A percentile compares a stretch with the other conserved stretches of the same genome.
Evolutionary conservation across 768 basidiomycete genomes (phyloP).

Genomic region (Trametes elegans): DNA sequence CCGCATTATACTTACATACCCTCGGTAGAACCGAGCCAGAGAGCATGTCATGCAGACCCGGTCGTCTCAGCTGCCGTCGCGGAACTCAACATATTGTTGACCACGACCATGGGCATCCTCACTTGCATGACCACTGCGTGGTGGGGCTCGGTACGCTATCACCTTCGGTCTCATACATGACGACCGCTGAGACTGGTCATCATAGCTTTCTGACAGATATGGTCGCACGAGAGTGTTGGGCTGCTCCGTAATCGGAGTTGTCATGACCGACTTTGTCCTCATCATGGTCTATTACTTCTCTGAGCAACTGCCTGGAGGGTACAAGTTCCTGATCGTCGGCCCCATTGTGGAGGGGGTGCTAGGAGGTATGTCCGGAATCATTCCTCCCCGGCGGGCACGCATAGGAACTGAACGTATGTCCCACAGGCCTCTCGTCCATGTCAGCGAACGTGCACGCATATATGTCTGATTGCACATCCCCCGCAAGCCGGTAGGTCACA

Average conservation of each 20-base stretch:
- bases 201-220: slow-evolving; percentile 70
- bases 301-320: slow-evolving; percentile 69
- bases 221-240: slow-evolving; percentile 69
- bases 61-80: slow-evolving; percentile 72
- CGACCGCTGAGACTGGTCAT: neutral
- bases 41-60: slow-evolving; percentile 62
- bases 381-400: no score
- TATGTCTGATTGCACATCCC: slow-evolving; percentile 62
- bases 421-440: slow-evolving; percentile 25
- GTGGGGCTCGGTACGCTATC: slow-evolving; percentile 73
- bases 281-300: slow-evolving; percentile 62
- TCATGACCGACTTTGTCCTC: slow-evolving; percentile 63
- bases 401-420: neutral
- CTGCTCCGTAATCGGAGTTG: slow-evolving; percentile 56
- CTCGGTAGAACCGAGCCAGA: slow-evolving; percentile 3
- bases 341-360: slow-evolving; percentile 65
- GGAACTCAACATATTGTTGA: slow-evolving; percentile 57
- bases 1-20: neutral
- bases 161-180: neutral
- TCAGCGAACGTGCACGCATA: slow-evolving; percentile 61
- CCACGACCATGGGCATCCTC: slow-evolving; percentile 66
- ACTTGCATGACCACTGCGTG: slow-evolving; percentile 78
- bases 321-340: slow-evolving; percentile 72
- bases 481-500: slow-evolving; percentile 47
- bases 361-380: slow-evolving; percentile 55